phyloP scores from a whole-genome alignment of 371 early-diverging fungal genomes.

The Mucor piriformis region DNA sequence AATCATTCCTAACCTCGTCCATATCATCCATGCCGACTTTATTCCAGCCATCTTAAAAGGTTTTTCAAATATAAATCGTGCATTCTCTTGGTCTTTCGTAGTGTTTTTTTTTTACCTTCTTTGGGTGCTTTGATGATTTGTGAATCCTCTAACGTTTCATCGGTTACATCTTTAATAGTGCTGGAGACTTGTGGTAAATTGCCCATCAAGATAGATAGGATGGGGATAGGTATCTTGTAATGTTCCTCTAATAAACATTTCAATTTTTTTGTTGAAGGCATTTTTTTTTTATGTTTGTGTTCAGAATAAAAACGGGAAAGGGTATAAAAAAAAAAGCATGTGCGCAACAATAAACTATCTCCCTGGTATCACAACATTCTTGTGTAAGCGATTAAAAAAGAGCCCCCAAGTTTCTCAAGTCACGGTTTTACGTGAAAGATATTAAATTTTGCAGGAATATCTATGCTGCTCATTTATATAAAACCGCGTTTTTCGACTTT shows the following conservation, averaged over 20 bases:
- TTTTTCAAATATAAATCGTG: too few species aligned
- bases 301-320: background rate
- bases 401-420: too few species aligned
- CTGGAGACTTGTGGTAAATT: constrained; percentile 48
- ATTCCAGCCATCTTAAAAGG: constrained; percentile 52
- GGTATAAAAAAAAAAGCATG: too few species aligned
- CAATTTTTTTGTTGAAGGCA: constrained; percentile 8
- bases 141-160: constrained; percentile 28
- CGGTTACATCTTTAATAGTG: constrained; percentile 42
- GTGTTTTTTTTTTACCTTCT: constrained; percentile 18
- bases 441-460: too few species aligned
- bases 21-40: constrained; percentile 49
- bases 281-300: background rate
- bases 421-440: too few species aligned
- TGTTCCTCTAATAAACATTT: constrained; percentile 46
- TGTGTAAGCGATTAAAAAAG: too few species aligned
- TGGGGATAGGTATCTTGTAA: constrained; percentile 45
- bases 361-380: too few species aligned
- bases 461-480: too few species aligned
- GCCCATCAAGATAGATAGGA: constrained; percentile 48
- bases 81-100: too few species aligned
- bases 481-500: too few species aligned
- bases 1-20: constrained; percentile 33
- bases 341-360: too few species aligned
- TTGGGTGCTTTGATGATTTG: constrained; percentile 19